Evolutionary conservation across 495 filamentous ascomycete species (phyloP), one percentile per base, ranked within the genome.

Genomic region (Podospora comata): DNA sequence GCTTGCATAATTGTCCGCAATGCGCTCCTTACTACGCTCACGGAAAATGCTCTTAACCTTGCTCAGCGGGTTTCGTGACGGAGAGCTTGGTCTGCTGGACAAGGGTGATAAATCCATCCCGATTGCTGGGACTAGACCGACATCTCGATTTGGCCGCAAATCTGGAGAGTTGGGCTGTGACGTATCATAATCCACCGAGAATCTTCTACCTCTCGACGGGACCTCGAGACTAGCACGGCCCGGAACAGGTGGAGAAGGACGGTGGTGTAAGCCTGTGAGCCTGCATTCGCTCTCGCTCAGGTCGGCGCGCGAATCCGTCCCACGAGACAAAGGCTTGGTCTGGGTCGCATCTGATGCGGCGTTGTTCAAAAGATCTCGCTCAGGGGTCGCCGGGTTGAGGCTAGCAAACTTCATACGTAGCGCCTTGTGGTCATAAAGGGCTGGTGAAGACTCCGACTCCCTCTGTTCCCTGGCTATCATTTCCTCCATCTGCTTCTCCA

Each of bases 401-500:
- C 71, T 70, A 16, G 74, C 60, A 3, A 74, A 70, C 70, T 77
- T 79, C 54, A 80, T 75, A 54, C 68, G 68, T 53, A 68, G 61
- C 28, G 72, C 63, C 28, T 76, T 73, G 30, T 63, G 23, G 39
- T 79, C 81, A 30, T 76, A 78, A 3, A 72, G 64, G 27, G 68
- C 68, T 44, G 70, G 67, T 20, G 68, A 66, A 11, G 39, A 48
- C 62, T 79, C 75, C 26, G 75, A 76, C 5, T 82, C 81, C 26
- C 74, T 70, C 23, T 77, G 76, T 70, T 88, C 87, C 53, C 78
- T 83, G 4, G 80, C 85, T 15, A 90, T 78, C 80, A 90, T 84
- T n/a, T 87, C 82, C 69, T 84, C 81, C 86, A 92, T 89, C 68
- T 90, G 89, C 71, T 87, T 88, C 66, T 88, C 87, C 6, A 92